These are phyloP conservation scores for Debaryomyces robertsiae DNA, from an alignment of 1,139 yeast genomes.

Conservation along the genomic window DNA sequence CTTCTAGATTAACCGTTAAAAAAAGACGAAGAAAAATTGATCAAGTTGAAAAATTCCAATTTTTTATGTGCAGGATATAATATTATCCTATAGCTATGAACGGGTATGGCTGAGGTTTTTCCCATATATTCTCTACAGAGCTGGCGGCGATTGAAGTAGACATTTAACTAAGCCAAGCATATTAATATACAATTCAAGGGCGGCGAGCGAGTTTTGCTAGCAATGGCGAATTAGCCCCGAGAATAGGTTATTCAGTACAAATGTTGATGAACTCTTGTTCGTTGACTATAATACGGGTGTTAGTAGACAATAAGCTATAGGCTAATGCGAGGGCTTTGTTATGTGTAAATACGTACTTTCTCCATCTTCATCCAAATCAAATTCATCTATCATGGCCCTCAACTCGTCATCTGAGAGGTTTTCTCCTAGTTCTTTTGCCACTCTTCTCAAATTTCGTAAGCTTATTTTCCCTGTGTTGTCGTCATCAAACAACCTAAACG, in stretches of 20 bases:
- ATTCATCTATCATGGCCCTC: slow-evolving; percentile 96
- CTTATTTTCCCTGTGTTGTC: slow-evolving; percentile 86
- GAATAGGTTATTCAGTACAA: slow-evolving; percentile 60
- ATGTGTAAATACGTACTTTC: slow-evolving; percentile 53
- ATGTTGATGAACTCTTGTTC: slow-evolving; percentile 92
- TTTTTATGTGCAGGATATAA: too few relatives aligned
- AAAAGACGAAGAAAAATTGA: too few relatives aligned
- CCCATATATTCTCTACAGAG: not conserved
- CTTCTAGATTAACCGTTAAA: slow-evolving; percentile 2
- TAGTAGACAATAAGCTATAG: slow-evolving; percentile 21
- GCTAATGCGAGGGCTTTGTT: not conserved
- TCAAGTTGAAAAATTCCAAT: slow-evolving; percentile 10
- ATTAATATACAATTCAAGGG: slow-evolving; percentile 7
- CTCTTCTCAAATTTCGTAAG: slow-evolving; percentile 79
- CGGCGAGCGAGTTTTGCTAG: too few relatives aligned
- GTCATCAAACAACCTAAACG: slow-evolving; percentile 87
- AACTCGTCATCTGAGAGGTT: slow-evolving; percentile 89
- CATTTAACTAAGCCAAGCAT: too few relatives aligned
- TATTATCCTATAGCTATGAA: too few relatives aligned
- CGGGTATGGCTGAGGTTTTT: too few relatives aligned
- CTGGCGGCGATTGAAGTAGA: too few relatives aligned
- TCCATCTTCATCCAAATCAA: slow-evolving; percentile 95
- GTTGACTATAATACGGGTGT: slow-evolving; percentile 48
- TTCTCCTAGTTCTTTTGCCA: slow-evolving; percentile 92
- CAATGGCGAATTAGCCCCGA: too few relatives aligned